Percentiles rank a stretch among this genome's conserved stretches.
Conservation (phyloP, 192 early-diverging fungal genomes). For the Entrophospora sp. region DNA sequence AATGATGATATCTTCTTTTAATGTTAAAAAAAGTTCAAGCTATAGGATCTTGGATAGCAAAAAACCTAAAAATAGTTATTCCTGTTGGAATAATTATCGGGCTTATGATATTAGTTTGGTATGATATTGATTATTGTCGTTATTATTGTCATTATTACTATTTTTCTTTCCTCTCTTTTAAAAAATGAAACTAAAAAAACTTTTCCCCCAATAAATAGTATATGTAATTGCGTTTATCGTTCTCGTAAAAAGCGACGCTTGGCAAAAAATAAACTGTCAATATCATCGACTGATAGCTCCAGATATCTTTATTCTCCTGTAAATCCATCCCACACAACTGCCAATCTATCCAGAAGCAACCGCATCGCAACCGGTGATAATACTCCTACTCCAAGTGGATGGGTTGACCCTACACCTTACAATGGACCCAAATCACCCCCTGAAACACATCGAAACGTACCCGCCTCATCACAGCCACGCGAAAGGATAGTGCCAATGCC, state of each 20-base stretch:
- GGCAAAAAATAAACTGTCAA: neutral
- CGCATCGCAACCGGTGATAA: neutral
- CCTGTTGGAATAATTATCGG: constrained; percentile 32
- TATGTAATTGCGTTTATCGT: neutral
- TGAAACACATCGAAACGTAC: too few relatives aligned
- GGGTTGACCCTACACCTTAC: neutral
- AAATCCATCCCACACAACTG: too few relatives aligned
- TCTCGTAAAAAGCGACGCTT: neutral
- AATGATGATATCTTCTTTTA: constrained; percentile 19
- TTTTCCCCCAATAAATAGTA: neutral
- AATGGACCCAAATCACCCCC: too few relatives aligned
- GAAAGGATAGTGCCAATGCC: too few relatives aligned
- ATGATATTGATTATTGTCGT: too few relatives aligned
- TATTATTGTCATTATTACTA: neutral
- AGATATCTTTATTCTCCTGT: too few relatives aligned
- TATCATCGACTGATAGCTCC: neutral
- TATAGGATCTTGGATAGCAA: constrained; percentile 32
- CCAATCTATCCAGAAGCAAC: too few relatives aligned
- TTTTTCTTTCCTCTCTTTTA: too few relatives aligned
- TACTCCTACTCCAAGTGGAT: neutral
- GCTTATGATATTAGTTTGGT: constrained; percentile 28
- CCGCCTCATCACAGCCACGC: too few relatives aligned
- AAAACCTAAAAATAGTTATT: constrained; percentile 34
- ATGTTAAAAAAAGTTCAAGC: neutral
- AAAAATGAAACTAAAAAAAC: neutral